These are phyloP conservation scores for Hibiscus mutabilis DNA, from an alignment of 345 rosid species.

Conservation along the genomic window DNA sequence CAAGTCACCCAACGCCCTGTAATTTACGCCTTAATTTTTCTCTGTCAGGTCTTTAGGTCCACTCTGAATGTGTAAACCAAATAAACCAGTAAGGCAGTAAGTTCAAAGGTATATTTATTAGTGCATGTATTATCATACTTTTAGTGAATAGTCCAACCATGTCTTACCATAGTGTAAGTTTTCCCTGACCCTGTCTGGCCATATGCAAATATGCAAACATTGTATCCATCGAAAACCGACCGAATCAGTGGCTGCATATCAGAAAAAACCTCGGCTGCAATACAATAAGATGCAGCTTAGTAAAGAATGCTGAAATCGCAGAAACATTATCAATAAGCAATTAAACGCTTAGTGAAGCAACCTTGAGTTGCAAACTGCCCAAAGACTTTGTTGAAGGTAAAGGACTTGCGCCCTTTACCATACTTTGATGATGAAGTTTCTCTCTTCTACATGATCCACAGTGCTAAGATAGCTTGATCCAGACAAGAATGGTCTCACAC, in stretches of 20 bases:
- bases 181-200: slow-evolving; percentile 99
- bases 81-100: slow-evolving; percentile 15
- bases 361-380: slow-evolving; percentile 92
- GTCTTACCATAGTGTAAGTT: slow-evolving; percentile 84
- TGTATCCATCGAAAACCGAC: slow-evolving; percentile 91
- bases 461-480: slow-evolving; percentile 58
- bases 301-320: background rate
- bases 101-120: background rate
- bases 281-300: slow-evolving; percentile 7
- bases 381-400: slow-evolving; percentile 24
- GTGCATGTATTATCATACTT: slow-evolving; percentile 4
- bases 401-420: slow-evolving; percentile 69
- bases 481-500: slow-evolving; percentile 83
- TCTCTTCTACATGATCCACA: slow-evolving; percentile 69
- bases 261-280: slow-evolving; percentile 87
- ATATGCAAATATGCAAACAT: slow-evolving; percentile 97
- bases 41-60: slow-evolving; percentile 84
- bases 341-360: slow-evolving; percentile 8
- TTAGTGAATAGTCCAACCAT: background rate
- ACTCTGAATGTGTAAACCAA: slow-evolving; percentile 33
- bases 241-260: slow-evolving; percentile 96
- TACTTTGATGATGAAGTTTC: slow-evolving; percentile 49
- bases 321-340: background rate
- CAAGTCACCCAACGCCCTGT: slow-evolving; percentile 84
- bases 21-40: slow-evolving; percentile 82